These are phyloP conservation scores for Juncus inflexus DNA, from an alignment of 176 grass and related monocot genomes.

Conservation along the genomic window DNA sequence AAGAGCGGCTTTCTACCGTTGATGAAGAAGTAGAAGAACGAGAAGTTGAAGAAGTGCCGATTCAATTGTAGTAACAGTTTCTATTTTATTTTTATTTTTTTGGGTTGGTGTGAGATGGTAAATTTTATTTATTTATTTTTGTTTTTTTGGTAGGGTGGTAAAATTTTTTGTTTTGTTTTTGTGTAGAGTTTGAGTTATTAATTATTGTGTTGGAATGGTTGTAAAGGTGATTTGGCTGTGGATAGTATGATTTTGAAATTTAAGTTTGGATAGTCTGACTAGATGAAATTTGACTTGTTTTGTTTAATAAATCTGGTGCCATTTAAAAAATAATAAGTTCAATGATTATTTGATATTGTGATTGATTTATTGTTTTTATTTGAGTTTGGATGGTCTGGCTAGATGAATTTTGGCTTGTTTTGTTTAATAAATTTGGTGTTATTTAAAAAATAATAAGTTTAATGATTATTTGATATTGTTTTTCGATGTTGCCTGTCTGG, in stretches of 20 bases:
- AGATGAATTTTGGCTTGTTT: no score
- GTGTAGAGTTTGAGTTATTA: conserved; percentile 58
- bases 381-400: background rate
- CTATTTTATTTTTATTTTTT: conserved; percentile 31
- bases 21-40: conserved; percentile 47
- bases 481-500: conserved; percentile 2
- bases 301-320: background rate
- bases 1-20: conserved; percentile 69
- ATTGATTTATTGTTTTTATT: background rate
- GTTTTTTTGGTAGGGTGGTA: conserved; percentile 24
- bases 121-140: conserved; percentile 81
- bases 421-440: background rate
- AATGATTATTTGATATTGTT: background rate
- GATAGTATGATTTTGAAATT: no score
- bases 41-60: conserved; percentile 20
- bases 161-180: conserved; percentile 34
- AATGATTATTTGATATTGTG: background rate
- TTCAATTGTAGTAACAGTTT: conserved; percentile 38
- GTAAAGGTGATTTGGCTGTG: no score
- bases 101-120: conserved; percentile 23
- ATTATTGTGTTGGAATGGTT: no score
- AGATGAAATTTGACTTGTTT: background rate
- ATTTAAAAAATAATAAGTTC: background rate
- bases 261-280: no score
- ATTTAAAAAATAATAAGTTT: background rate